Base-by-base conservation (phyloP, 164 flowering plant species). In the Macadamia tetraphylla region DNA sequence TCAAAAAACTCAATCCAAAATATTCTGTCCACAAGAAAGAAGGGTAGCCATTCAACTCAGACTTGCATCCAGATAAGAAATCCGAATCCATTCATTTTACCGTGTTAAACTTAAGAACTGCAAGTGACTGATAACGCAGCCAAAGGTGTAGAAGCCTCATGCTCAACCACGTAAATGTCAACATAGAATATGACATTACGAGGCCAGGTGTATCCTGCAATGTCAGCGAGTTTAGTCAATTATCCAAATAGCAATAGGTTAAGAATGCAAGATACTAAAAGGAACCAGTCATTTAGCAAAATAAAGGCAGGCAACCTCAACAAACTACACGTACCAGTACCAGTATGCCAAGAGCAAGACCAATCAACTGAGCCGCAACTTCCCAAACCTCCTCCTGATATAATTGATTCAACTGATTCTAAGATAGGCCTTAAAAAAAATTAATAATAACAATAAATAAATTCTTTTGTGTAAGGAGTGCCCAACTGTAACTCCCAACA, bases 351-450 rank as follows among this genome's bases (percentile, higher is more conserved):
- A 91, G 68, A 70, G 76, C 87, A 67, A 94, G 96, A 53, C 98
- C 97, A 72, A 94, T 63, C 71, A 91, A 78, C 83, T 94, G 96
- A 62, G 98, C 98, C 76, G 85, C 77, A 55, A 91, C 98, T 79
- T 91, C 98, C 98, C 98, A 94, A 49, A 94, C 97, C 83, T 94
- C 98, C 77, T 94, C 97, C 98, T 91, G 78, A 71, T 67, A 77
- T 15, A 71, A 61, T 70, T 23, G 59, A 65, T 32, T 32, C 48
- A 77, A 62, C 29, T 17, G 56, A 43, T 32, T 68, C 40, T 60
- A 15, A 67, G 60, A 31, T 46, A 49, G 55, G 58, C 17, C 52
- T 10, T 5, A 53, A 52, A 14, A 61, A 6, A 29, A 12, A 65
- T 9, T n/a, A n/a, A n/a, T n/a, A n/a, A n/a, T n/a, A n/a, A n/a